phyloP scores from a whole-genome alignment of 1,139 yeast species.

The Sugiyamaella japonica region DNA sequence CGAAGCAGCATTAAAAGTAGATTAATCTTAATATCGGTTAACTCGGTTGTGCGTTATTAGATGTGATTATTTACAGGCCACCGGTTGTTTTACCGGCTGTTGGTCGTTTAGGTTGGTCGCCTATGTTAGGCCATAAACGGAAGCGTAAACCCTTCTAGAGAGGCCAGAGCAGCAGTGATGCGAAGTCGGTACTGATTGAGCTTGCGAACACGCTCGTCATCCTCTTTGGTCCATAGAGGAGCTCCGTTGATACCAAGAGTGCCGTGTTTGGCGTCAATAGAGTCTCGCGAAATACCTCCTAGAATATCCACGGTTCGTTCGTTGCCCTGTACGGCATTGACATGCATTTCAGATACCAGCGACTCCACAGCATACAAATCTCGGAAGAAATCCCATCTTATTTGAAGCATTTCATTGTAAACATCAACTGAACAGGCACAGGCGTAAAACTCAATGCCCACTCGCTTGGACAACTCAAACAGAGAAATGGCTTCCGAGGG shows the following conservation, averaged over 20 bases:
- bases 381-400: slow-evolving; percentile 45
- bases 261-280: slow-evolving; percentile 32
- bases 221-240: slow-evolving; percentile 41
- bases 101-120: too few relatives aligned
- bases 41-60: background rate
- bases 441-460: slow-evolving; percentile 42
- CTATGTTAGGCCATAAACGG: background rate
- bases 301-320: slow-evolving; percentile 41
- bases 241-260: slow-evolving; percentile 27
- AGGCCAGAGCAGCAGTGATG: slow-evolving; percentile 23
- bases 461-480: slow-evolving; percentile 43
- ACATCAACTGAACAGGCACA: slow-evolving; percentile 45
- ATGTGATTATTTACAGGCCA: background rate
- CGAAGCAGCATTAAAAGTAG: background rate
- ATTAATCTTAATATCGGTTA: too few relatives aligned
- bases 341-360: slow-evolving; percentile 44
- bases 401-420: slow-evolving; percentile 43
- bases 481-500: slow-evolving; percentile 45
- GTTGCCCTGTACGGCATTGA: slow-evolving; percentile 47
- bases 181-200: slow-evolving; percentile 37
- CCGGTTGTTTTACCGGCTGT: too few relatives aligned
- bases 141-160: slow-evolving; percentile 16
- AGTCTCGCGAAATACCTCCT: slow-evolving; percentile 32
- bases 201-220: slow-evolving; percentile 36
- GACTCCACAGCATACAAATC: slow-evolving; percentile 43